phyloP scores from a whole-genome alignment of 768 basidiomycete genomes.

The Amanita phalloides region DNA sequence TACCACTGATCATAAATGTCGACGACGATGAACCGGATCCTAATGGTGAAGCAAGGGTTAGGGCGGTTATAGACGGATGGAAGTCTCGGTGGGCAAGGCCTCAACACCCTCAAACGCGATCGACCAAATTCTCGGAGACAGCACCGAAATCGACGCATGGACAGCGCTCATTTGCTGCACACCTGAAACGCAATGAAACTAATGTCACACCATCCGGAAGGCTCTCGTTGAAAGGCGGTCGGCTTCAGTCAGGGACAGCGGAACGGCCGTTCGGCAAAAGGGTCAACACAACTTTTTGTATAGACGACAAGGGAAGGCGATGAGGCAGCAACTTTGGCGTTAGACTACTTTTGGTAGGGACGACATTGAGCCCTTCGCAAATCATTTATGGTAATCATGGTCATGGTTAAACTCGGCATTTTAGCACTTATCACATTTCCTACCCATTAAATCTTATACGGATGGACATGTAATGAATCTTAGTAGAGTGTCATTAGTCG shows the following conservation, averaged over 20 bases:
- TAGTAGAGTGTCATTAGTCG: not conserved
- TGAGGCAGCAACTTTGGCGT: not conserved
- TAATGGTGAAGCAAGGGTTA: slow-evolving; percentile 10
- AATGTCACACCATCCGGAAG: slow-evolving; percentile 34
- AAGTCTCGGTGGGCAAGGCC: slow-evolving; percentile 16
- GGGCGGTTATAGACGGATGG: slow-evolving; percentile 20
- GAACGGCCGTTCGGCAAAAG: not conserved
- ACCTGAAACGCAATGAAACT: slow-evolving; percentile 30
- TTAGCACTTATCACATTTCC: not conserved
- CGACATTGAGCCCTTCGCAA: not conserved
- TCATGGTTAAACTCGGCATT: not conserved
- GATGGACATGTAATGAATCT: not conserved
- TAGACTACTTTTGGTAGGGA: not conserved
- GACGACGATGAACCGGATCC: slow-evolving; percentile 15
- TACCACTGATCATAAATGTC: slow-evolving; percentile 10
- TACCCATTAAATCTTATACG: not conserved
- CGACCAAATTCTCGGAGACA: slow-evolving; percentile 9
- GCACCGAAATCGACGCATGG: slow-evolving; percentile 10
- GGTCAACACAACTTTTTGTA: not conserved
- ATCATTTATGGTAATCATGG: not conserved
- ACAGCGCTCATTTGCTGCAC: slow-evolving; percentile 13
- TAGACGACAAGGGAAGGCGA: not conserved
- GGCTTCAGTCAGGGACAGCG: not conserved
- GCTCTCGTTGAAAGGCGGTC: slow-evolving; percentile 13
- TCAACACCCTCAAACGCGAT: not conserved